These are phyloP conservation scores for Podospora pseudopauciseta DNA, from an alignment of 495 filamentous ascomycete genomes.

Conservation along the genomic window DNA sequence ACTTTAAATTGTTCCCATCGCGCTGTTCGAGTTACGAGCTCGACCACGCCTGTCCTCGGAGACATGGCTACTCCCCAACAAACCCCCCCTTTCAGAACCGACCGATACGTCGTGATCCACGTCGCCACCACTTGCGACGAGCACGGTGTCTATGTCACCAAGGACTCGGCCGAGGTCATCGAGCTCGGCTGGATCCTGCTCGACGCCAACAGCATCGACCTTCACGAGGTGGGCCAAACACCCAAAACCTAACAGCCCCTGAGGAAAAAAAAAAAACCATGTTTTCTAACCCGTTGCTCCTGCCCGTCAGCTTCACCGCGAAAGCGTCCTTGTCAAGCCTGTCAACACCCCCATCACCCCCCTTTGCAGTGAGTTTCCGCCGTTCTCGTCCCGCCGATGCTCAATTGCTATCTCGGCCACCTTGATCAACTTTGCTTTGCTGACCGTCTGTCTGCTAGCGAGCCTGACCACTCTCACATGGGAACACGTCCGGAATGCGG, in stretches of 20 bases:
- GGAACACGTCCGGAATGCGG: conserved; percentile 96
- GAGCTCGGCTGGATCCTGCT: conserved; percentile 97
- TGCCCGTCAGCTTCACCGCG: conserved; percentile 71
- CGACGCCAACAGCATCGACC: conserved; percentile 66
- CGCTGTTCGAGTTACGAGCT: background rate
- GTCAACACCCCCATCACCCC: conserved; percentile 98
- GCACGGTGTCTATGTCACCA: conserved; percentile 98
- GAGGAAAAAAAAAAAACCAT: conserved; percentile 15
- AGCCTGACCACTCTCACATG: conserved; percentile 96
- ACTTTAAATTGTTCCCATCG: background rate
- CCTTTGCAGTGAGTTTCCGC: conserved; percentile 81
- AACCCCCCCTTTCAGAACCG: conserved; percentile 59
- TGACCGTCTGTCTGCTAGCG: conserved; percentile 52
- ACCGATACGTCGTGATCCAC: conserved; percentile 95
- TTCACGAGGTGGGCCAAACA: conserved; percentile 71
- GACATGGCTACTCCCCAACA: conserved; percentile 45
- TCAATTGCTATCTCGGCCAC: conserved; percentile 12
- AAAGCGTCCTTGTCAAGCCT: conserved; percentile 95
- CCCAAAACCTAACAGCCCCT: conserved; percentile 6
- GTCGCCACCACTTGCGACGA: conserved; percentile 99
- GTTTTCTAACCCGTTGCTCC: conserved; percentile 16
- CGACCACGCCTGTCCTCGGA: conserved; percentile 13
- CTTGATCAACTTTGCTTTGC: conserved; percentile 6
- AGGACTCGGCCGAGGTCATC: conserved; percentile 98
- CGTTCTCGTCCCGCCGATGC: conserved; percentile 12